Percentiles rank a stretch among this genome's conserved stretches.
These are phyloP conservation scores for Neocatenulostroma microsporum DNA, from an alignment of 2,329 filamentous ascomycete genomes.

Conservation along the genomic window DNA sequence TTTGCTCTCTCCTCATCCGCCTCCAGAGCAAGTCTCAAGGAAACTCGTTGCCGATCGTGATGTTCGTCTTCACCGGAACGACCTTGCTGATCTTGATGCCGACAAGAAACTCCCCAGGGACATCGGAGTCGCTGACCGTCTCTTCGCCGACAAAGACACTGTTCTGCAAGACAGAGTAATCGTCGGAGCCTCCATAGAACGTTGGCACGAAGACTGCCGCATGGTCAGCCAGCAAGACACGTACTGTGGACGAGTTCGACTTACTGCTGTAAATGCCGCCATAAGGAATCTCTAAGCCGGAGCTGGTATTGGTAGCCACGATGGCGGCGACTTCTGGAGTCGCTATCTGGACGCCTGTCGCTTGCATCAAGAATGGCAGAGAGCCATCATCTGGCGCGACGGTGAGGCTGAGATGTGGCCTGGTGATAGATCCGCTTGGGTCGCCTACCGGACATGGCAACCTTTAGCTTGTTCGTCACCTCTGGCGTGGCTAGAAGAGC, in stretches of 20 bases:
- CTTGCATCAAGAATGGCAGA: constrained; percentile 5
- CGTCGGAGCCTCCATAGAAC: constrained; percentile 7
- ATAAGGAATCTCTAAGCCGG: constrained; percentile 4
- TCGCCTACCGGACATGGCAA: no score
- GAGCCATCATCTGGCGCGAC: constrained; percentile 1
- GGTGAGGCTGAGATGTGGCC: neutral
- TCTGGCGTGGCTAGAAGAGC: no score
- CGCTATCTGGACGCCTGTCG: constrained; percentile 2
- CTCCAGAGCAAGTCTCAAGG: no score
- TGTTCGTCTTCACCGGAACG: constrained; percentile 8
- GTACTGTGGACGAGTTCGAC: neutral
- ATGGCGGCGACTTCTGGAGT: neutral
- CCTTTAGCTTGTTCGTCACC: no score
- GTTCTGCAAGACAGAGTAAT: constrained; percentile 9
- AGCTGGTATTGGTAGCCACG: neutral
- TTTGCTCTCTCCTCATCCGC: no score
- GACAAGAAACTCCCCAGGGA: constrained; percentile 3
- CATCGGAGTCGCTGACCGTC: constrained; percentile 4
- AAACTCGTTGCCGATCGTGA: constrained; percentile 9
- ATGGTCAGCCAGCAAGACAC: neutral
- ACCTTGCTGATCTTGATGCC: constrained; percentile 9
- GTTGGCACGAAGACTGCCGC: constrained; percentile 6
- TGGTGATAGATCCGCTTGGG: neutral
- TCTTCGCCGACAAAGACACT: constrained; percentile 8
- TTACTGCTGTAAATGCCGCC: constrained; percentile 2